Conservation (phyloP, 202 grass and related monocot species). For the Saccharum hybrid region DNA sequence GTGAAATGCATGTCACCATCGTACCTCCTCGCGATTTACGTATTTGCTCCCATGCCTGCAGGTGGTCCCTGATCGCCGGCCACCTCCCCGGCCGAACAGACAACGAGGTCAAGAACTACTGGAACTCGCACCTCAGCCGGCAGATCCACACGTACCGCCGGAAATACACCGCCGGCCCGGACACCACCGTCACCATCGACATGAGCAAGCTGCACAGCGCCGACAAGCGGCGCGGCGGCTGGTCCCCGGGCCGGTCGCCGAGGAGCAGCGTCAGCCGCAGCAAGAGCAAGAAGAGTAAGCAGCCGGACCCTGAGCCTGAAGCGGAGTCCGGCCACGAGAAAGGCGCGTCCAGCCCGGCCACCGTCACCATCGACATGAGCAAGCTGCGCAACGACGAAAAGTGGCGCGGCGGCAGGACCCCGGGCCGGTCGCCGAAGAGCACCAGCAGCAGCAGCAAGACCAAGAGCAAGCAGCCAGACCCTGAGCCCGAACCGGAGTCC, state of each 20-base stretch:
- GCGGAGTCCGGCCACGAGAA: too few relatives aligned
- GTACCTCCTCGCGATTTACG: too few relatives aligned
- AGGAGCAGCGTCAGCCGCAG: too few relatives aligned
- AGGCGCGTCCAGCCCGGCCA: too few relatives aligned
- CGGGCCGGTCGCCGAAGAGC: slow-evolving; percentile 41
- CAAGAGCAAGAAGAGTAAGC: too few relatives aligned
- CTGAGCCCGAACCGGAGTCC: not conserved
- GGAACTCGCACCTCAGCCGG: slow-evolving; percentile 90
- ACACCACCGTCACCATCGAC: slow-evolving; percentile 10
- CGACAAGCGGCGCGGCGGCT: not conserved
- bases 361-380: too few relatives aligned
- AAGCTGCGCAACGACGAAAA: too few relatives aligned
- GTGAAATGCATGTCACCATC: too few relatives aligned
- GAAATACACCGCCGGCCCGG: slow-evolving; percentile 30
- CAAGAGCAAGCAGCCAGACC: not conserved
- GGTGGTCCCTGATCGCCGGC: slow-evolving; percentile 75
- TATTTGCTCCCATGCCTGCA: not conserved
- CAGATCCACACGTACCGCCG: slow-evolving; percentile 62
- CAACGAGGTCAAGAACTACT: slow-evolving; percentile 94
- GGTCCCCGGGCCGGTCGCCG: not conserved
- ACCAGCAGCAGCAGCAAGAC: not conserved
- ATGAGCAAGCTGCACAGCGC: not conserved
- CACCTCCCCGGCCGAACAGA: slow-evolving; percentile 75
- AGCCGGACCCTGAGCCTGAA: too few relatives aligned
- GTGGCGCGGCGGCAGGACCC: too few relatives aligned